Base-by-base conservation (phyloP, 352 stramenopile genomes). In the Phytopythium ostracodes region DNA sequence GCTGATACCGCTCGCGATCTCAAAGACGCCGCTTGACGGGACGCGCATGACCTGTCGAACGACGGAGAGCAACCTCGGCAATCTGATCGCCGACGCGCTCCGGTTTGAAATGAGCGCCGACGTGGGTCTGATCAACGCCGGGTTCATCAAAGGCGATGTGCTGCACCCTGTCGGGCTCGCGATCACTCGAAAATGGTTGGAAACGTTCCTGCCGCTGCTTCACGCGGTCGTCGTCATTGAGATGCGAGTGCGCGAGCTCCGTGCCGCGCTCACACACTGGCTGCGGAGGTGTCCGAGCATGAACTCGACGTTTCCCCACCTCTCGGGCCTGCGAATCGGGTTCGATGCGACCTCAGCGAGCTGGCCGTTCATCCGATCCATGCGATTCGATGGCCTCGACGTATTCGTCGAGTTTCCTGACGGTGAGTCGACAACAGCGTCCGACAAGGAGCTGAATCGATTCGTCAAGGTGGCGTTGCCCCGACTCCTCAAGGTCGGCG, bases 81-180 rank as follows among this genome's bases (percentile, higher is more conserved):
- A 94, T 64, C 63, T 96, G 18, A 61, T 95, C 7, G 73, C 88
- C 9, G 86, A 96, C 66, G 75, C 84, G 29, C 65, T 96, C 44
- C 77, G 76, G 9, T 61, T 77, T 59, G 67, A 82, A 44, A 68
- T 96, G 42, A 40, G 64, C 9, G 63, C 72, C 20, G 75, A 90
- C 36, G 61, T 92, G 29, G 85, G 73, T 4, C 65, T 94, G 29
- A 66, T 96, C 59, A 89, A 95, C 59, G 88, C 81, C n/a, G 84
- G 77, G 1, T 86, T 88, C 53, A 91, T 96, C 59, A 87, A 92
- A 65, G 87, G 84, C 29, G 87, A 96, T 54, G 18, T 57, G 24
- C 56, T 88, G 12, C 81, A 92, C 61, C 49, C 68, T 33, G 64
- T 79, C 2, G 79, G 79, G 10, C 67, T 83, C 43, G 57, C 67